Evolutionary conservation across 306 rosid species (phyloP), one percentile per base, ranked within the genome.

Genomic region (Coriaria nepalensis): DNA sequence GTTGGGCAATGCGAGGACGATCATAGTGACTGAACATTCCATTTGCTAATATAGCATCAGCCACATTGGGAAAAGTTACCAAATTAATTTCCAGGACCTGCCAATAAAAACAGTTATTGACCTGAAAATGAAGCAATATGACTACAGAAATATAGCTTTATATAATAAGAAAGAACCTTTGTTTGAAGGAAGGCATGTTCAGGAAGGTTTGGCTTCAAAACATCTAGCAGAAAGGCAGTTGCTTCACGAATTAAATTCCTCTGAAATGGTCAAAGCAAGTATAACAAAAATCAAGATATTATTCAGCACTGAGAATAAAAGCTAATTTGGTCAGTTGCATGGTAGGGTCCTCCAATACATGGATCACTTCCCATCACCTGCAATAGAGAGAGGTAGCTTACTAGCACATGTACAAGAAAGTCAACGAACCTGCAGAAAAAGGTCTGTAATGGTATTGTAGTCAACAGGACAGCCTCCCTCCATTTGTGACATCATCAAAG

Each of bases 401-500:
- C 29, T 46, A 45, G 33, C 20, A 40, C 6, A 33, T 8, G 9
- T 8, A 37, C 43, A 45, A 47, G 35, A 61, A 20, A 20, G 53
- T 40, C 15, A 46, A 66, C 65, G 44, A 59, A 92, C 98, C 96
- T 92, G 98, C 65, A 92, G 98, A 70, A 92, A 92, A 67, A 92
- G 83, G 71, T 85, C 96, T 10, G 98, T 92, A 63, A 92, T 92
- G 70, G 96, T 92, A 61, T 92, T 92, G 77, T 92, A 92, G 64
- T 92, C 98, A 61, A 92, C 72, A 4, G 98, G 98, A 51, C 96
- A 85, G 50, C 98, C 98, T 45, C 98, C 98, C 69, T 92, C 98
- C 98, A 92, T 92, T 85, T 85, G 98, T 36, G 98, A 82, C 98
- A 92, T 85, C 98, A 92, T 92, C 56, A 92, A 72, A 39, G 96